Base-by-base conservation (phyloP, 306 rosid species). In the Begonia fuchsioides region DNA sequence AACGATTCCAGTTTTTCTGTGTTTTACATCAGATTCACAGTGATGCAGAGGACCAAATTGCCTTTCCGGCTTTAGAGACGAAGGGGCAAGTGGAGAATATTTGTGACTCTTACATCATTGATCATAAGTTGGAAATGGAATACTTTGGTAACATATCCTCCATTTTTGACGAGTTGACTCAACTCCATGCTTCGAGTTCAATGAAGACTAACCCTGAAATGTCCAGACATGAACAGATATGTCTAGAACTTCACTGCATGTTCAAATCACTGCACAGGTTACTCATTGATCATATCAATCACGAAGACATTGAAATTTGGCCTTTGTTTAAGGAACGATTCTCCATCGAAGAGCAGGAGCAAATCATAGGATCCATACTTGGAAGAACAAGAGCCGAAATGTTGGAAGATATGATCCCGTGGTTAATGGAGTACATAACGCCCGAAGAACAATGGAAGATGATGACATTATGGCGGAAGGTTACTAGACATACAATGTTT, bases 1-100 rank as follows among this genome's bases (percentile, higher is more conserved):
- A 43, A 54, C 70, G 95, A 35, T 90, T 84, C 70, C 54, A 59
- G 44, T 79, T 90, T 63, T 64, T 90, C 44, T 61, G 47, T 60
- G 72, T 73, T 77, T 72, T 90, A 17, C 72, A 72, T 61, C 94
- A 75, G 73, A 74, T 84, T 52, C 97, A 84, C 56, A 79, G 79
- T 38, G 93, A 90, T 54, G 93, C 95, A 13, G 97, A 90, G 68
- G 97, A 90, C 47, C 78, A 81, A 68, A 71, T 90, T 51, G 97
- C 77, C n/a, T 90, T 90, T 68, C 97, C 95, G 45, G 97, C 95
- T 13, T 71, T 90, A 70, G 97, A 90, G 85, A 73, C 75, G 54
- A 90, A 60, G 58, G 86, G 84, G 43, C 65, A 74, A 59, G 63
- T 67, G 13, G 66, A 80, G 72, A 90, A 90, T 70, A 90, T 90